phyloP scores from a whole-genome alignment of 2,329 filamentous ascomycete species.

The Ceratocystis colombiana region DNA sequence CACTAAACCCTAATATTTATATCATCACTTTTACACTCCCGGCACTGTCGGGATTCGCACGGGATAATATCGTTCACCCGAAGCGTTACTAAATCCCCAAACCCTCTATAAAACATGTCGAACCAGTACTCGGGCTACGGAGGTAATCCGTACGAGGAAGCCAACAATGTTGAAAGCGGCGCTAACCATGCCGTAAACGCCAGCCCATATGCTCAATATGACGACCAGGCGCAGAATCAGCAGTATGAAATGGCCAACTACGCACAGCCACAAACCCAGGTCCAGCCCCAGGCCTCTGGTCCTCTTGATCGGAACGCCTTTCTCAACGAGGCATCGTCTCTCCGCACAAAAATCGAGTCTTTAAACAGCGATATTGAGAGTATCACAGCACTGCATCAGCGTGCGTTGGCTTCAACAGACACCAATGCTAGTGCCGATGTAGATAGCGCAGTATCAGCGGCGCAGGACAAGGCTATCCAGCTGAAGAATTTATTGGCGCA shows the following conservation, averaged over 20 bases:
- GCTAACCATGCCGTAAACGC: neutral
- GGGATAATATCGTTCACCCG: too few relatives aligned
- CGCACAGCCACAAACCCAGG: constrained; percentile 29
- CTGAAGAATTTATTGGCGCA: constrained; percentile 72
- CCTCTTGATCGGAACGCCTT: constrained; percentile 55
- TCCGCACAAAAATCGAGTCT: constrained; percentile 57
- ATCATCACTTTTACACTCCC: neutral
- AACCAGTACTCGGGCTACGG: constrained; percentile 49
- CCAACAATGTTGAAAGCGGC: constrained; percentile 36
- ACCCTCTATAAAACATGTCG: constrained; percentile 15
- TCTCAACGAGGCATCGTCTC: constrained; percentile 54
- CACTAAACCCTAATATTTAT: constrained; percentile 6
- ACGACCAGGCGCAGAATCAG: constrained; percentile 27
- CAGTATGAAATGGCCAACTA: constrained; percentile 48
- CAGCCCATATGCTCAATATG: constrained; percentile 26
- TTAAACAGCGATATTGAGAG: constrained; percentile 57
- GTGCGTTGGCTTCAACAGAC: constrained; percentile 57
- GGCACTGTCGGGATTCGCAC: neutral
- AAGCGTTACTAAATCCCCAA: neutral
- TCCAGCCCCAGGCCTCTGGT: constrained; percentile 29
- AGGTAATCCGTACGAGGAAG: constrained; percentile 55
- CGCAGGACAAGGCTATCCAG: constrained; percentile 60
- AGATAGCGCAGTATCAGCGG: constrained; percentile 58
- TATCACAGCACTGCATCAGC: constrained; percentile 62
- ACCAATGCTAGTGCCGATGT: constrained; percentile 43